phyloP scores from a whole-genome alignment of 805 yeast genomes.

The Ogataea salicorniae region DNA sequence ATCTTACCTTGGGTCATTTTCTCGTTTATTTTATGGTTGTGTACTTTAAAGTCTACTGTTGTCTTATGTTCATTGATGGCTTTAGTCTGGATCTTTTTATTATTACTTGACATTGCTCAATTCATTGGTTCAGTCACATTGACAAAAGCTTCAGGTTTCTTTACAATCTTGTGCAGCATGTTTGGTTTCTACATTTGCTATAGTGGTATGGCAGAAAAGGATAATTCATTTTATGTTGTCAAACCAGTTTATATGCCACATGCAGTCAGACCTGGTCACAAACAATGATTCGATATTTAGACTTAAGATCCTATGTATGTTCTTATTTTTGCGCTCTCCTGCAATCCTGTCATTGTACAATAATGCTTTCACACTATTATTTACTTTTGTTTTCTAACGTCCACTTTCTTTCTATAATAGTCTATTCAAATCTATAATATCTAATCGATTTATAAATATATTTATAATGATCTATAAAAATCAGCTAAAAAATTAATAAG shows the following conservation, averaged over 20 bases:
- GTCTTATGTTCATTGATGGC: constrained; percentile 36
- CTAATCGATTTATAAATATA: neutral
- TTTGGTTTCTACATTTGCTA: constrained; percentile 43
- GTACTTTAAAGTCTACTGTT: constrained; percentile 45
- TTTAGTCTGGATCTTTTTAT: constrained; percentile 40
- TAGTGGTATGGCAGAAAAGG: constrained; percentile 44
- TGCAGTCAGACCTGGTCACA: constrained; percentile 12
- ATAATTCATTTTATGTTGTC: constrained; percentile 53
- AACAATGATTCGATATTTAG: too few relatives aligned
- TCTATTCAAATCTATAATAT: too few relatives aligned
- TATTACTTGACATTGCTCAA: constrained; percentile 40
- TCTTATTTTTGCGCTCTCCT: too few relatives aligned
- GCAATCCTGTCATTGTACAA: too few relatives aligned
- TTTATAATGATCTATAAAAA: neutral
- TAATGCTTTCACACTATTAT: too few relatives aligned
- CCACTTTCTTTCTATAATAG: too few relatives aligned
- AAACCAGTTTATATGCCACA: constrained; percentile 48
- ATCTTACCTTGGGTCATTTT: constrained; percentile 49
- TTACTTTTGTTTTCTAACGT: too few relatives aligned
- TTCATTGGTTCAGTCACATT: constrained; percentile 32
- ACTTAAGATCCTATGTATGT: too few relatives aligned
- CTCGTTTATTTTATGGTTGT: constrained; percentile 40
- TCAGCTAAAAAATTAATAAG: neutral
- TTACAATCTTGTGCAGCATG: constrained; percentile 39
- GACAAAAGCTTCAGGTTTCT: constrained; percentile 43